Evolutionary conservation across 495 filamentous ascomycete genomes (phyloP).

Genomic region (Cercophora scortea): DNA sequence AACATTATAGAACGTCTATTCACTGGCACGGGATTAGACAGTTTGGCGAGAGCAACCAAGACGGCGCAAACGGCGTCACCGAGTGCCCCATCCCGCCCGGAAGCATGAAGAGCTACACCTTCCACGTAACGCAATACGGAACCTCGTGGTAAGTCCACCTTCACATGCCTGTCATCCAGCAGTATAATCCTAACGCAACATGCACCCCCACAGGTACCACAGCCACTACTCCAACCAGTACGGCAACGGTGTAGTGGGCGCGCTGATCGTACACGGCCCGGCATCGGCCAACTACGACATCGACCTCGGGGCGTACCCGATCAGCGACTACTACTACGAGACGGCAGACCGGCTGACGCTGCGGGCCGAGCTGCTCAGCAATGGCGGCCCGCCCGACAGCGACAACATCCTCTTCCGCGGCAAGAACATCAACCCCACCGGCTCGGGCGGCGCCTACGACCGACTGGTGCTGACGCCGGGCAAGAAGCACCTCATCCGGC

Average conservation of each 20-base stretch:
- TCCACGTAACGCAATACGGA: conserved; percentile 40
- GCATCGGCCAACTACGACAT: conserved; percentile 42
- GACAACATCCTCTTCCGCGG: conserved; percentile 30
- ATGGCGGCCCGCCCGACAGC: conserved; percentile 18
- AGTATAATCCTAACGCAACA: no score
- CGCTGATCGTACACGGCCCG: conserved; percentile 42
- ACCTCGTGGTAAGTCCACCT: conserved; percentile 51
- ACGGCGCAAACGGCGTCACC: conserved; percentile 39
- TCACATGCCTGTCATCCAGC: no score
- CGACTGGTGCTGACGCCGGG: conserved; percentile 30
- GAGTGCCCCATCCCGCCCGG: conserved; percentile 45
- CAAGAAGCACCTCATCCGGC: conserved; percentile 43
- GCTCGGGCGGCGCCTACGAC: conserved; percentile 22
- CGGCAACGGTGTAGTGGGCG: conserved; percentile 41
- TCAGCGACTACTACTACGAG: conserved; percentile 43
- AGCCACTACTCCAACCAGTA: conserved; percentile 51
- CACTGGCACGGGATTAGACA: conserved; percentile 50
- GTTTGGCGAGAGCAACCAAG: conserved; percentile 16
- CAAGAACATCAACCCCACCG: conserved; percentile 29
- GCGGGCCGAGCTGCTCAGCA: conserved; percentile 8
- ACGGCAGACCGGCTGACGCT: conserved; percentile 19
- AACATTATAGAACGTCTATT: conserved; percentile 24
- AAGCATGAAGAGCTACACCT: conserved; percentile 19
- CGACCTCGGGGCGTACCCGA: conserved; percentile 39
- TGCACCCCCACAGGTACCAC: conserved; percentile 40